Evolutionary conservation across 2,329 filamentous ascomycete species (phyloP).

Genomic region (Dactylellina haptotyla): DNA sequence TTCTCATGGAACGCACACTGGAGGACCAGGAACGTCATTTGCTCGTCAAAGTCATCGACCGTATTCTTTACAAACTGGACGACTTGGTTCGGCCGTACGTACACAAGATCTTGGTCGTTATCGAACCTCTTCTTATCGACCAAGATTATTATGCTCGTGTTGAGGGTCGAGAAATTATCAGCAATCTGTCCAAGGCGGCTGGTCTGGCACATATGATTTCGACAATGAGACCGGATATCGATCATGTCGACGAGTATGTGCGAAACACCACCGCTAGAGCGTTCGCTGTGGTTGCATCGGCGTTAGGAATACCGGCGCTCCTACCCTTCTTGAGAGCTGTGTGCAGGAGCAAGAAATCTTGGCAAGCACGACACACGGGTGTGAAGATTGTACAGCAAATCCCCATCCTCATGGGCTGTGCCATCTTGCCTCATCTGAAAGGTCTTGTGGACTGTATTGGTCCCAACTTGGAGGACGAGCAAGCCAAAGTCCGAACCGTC

Average conservation of each 20-base stretch:
- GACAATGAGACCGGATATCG: conserved; percentile 98
- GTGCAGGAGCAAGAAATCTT: conserved; percentile 97
- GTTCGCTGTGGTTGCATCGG: conserved; percentile 96
- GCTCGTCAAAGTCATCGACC: conserved; percentile 98
- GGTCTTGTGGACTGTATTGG: conserved; percentile 96
- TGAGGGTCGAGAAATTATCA: conserved; percentile 98
- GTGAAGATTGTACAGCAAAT: conserved; percentile 99
- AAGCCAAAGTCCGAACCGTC: conserved; percentile 96
- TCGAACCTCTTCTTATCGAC: conserved; percentile 98
- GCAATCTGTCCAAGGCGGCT: conserved; percentile 94
- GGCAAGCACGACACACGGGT: conserved; percentile 96
- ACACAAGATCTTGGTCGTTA: conserved; percentile 98
- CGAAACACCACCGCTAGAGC: conserved; percentile 96
- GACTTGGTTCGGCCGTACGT: conserved; percentile 95
- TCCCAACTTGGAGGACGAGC: conserved; percentile 94
- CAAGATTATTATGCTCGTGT: conserved; percentile 99
- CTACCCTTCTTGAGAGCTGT: conserved; percentile 95
- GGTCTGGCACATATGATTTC: conserved; percentile 99
- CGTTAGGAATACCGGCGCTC: conserved; percentile 92
- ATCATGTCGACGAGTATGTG: conserved; percentile 98
- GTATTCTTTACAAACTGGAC: conserved; percentile 97
- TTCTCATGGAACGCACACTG: conserved; percentile 97
- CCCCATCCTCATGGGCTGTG: conserved; percentile 97
- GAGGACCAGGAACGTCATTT: conserved; percentile 98
- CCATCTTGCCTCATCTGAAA: conserved; percentile 92